phyloP scores from a whole-genome alignment of 1,284 basidiomycete species.

The Trichosporon asahii region DNA sequence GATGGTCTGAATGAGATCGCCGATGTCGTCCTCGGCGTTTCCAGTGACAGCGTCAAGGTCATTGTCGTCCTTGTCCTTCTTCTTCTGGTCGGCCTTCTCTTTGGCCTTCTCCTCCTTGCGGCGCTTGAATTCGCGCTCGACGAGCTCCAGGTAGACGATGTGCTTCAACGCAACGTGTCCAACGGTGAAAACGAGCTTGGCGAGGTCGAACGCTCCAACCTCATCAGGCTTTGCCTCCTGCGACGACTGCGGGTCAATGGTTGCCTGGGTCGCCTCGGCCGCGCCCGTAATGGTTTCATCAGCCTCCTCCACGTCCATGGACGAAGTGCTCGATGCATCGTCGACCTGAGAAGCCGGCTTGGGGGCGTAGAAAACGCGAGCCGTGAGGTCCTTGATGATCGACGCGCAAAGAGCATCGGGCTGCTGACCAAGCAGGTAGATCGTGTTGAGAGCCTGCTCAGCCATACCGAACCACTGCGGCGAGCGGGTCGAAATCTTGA shows the following conservation, averaged over 20 bases:
- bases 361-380: constrained; percentile 60
- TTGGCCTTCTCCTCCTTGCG: constrained; percentile 84
- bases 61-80: constrained; percentile 65
- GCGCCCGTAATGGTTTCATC: constrained; percentile 12
- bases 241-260: constrained; percentile 6
- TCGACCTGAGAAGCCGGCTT: neutral
- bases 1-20: constrained; percentile 78
- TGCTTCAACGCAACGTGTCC: constrained; percentile 98
- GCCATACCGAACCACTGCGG: constrained; percentile 91
- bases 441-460: constrained; percentile 93
- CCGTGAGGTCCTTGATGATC: constrained; percentile 76
- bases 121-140: constrained; percentile 95
- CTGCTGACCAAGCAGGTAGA: constrained; percentile 90
- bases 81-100: constrained; percentile 52
- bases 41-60: constrained; percentile 96
- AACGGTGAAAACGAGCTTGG: constrained; percentile 87
- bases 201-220: constrained; percentile 78
- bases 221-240: constrained; percentile 52
- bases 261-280: neutral
- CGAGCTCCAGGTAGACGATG: constrained; percentile 90
- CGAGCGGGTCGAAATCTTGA: constrained; percentile 72
- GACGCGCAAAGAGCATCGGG: constrained; percentile 80
- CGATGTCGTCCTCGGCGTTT: constrained; percentile 97
- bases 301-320: constrained; percentile 12
- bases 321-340: neutral